A percentile compares a stretch with the other conserved stretches of the same genome.
phyloP scores from a whole-genome alignment of 129 eudicot genomes.

The Flaveria sonorensis region DNA sequence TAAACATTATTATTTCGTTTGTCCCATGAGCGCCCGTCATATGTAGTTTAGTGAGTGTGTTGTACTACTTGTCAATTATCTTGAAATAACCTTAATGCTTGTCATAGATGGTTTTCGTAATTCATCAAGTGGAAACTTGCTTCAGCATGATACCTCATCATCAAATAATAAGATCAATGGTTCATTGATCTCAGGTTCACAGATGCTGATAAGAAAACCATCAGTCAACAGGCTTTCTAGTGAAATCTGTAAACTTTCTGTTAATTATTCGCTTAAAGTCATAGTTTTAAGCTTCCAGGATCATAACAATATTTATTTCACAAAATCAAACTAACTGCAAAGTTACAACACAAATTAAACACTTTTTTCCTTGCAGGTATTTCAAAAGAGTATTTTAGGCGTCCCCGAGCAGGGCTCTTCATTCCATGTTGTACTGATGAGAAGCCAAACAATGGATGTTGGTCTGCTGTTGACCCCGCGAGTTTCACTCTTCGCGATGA shows the following conservation, averaged over 20 bases:
- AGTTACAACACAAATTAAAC: neutral
- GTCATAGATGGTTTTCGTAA: conserved; percentile 32
- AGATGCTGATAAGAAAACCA: conserved; percentile 55
- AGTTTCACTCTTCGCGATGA: conserved; percentile 72
- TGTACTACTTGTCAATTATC: neutral
- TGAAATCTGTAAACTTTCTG: conserved; percentile 42
- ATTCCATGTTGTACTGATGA: conserved; percentile 57
- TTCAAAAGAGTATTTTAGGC: conserved; percentile 49
- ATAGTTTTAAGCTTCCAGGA: neutral
- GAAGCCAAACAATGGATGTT: conserved; percentile 59
- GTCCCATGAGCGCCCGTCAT: neutral
- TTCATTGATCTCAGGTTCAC: conserved; percentile 28
- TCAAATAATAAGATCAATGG: neutral
- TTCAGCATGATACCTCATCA: conserved; percentile 54
- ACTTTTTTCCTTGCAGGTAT: conserved; percentile 41
- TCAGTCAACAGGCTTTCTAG: conserved; percentile 63
- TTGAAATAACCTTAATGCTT: neutral
- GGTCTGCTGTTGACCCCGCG: conserved; percentile 77
- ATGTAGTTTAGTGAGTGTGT: neutral
- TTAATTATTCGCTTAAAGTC: neutral
- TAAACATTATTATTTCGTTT: neutral
- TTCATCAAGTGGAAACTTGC: conserved; percentile 54
- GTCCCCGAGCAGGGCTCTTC: conserved; percentile 66
- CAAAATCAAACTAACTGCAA: neutral
- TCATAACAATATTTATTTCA: neutral